Percentiles rank a stretch among this genome's conserved stretches.
Evolutionary conservation across 108 stramenopile species (phyloP).

Genomic region (Pseudonitzschia multistriata): DNA sequence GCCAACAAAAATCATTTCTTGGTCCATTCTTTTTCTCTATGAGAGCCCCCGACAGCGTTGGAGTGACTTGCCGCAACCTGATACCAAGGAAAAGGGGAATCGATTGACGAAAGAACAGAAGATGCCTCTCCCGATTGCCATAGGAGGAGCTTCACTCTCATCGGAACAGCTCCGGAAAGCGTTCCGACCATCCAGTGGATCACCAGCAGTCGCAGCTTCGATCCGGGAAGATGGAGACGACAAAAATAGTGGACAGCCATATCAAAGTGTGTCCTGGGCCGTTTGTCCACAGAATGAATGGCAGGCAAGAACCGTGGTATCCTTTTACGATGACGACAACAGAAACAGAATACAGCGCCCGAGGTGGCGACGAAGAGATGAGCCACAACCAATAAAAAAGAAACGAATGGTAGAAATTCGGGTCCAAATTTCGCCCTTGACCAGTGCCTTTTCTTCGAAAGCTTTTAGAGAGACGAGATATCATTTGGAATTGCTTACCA

Average conservation of each 20-base stretch:
- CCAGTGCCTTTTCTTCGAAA: conserved; percentile 10
- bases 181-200: conserved; percentile 1
- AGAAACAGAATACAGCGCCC: neutral
- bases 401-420: conserved; percentile 33
- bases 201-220: neutral
- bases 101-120: neutral
- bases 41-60: too few species aligned
- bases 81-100: too few species aligned
- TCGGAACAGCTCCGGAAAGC: conserved; percentile 18
- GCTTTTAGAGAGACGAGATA: conserved; percentile 29
- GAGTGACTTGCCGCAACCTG: too few species aligned
- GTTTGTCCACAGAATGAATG: conserved; percentile 31
- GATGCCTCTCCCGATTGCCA: conserved; percentile 34
- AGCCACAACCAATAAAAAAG: neutral
- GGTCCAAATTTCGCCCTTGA: conserved; percentile 30
- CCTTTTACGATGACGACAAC: conserved; percentile 27
- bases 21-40: too few species aligned
- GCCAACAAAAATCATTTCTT: too few species aligned
- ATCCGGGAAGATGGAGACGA: too few species aligned
- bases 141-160: conserved; percentile 32
- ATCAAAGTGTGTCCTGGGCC: conserved; percentile 30
- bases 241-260: neutral
- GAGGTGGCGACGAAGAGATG: neutral
- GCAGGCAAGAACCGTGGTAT: conserved; percentile 23
- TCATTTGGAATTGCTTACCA: conserved; percentile 30